A percentile compares a stretch with the other conserved stretches of the same genome.
Conservation (phyloP, 208 protist genomes). For the Trypanosoma boissoni region DNA sequence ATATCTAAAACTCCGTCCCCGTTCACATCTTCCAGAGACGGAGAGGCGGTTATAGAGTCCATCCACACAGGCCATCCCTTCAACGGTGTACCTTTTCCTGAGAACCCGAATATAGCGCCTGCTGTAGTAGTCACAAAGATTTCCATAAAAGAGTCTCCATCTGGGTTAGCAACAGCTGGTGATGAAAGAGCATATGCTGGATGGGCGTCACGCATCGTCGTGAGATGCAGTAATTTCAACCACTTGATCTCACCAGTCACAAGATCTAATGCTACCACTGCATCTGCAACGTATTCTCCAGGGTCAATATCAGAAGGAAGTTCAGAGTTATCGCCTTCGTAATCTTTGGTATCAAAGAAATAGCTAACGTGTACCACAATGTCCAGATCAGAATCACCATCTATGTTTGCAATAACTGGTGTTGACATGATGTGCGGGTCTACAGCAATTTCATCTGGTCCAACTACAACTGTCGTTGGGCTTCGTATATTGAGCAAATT, state of each 20-base stretch:
- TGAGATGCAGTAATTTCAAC: constrained; percentile 80
- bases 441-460: constrained; percentile 69
- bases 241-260: constrained; percentile 82
- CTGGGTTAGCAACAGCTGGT: constrained; percentile 76
- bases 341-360: constrained; percentile 69
- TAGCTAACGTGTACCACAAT: constrained; percentile 90
- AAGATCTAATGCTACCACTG: constrained; percentile 81
- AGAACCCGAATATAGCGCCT: constrained; percentile 75
- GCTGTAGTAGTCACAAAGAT: constrained; percentile 74
- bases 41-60: constrained; percentile 64
- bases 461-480: constrained; percentile 16
- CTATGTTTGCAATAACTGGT: constrained; percentile 82
- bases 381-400: constrained; percentile 82
- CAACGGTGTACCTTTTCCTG: constrained; percentile 37
- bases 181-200: constrained; percentile 72
- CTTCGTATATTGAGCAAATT: constrained; percentile 33
- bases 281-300: constrained; percentile 86
- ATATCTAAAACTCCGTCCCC: constrained; percentile 82
- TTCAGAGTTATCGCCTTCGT: constrained; percentile 26
- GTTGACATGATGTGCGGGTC: constrained; percentile 88
- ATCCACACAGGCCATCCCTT: constrained; percentile 66
- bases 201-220: constrained; percentile 42
- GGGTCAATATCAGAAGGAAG: constrained; percentile 40
- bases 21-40: constrained; percentile 80
- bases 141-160: constrained; percentile 56